Percentiles rank a stretch among this genome's conserved stretches.
phyloP scores from a whole-genome alignment of 2,329 filamentous ascomycete genomes.

The Arthrobotrys musiformis region DNA sequence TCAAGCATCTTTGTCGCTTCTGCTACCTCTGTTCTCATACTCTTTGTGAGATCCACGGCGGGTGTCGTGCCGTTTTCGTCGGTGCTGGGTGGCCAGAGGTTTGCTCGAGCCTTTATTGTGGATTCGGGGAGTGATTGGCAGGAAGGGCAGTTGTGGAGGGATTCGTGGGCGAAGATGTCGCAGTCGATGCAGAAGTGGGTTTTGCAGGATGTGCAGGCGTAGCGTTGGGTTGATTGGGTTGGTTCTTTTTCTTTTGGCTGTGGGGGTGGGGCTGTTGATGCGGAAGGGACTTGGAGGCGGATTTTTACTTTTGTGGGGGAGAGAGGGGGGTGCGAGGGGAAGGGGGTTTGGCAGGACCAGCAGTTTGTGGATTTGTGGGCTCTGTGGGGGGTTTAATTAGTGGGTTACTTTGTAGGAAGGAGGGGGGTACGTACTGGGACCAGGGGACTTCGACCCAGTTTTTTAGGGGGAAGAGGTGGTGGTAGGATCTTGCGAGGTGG shows the following conservation, averaged over 20 bases:
- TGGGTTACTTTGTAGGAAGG: not conserved
- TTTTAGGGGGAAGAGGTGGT: slow-evolving; percentile 87
- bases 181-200: slow-evolving; percentile 98
- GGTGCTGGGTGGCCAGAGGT: not conserved
- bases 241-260: slow-evolving; percentile 37
- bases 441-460: slow-evolving; percentile 94
- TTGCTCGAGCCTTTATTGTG: slow-evolving; percentile 3
- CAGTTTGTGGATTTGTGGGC: slow-evolving; percentile 74
- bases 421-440: slow-evolving; percentile 66
- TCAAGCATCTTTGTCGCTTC: slow-evolving; percentile 53
- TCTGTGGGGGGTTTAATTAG: not conserved
- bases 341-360: slow-evolving; percentile 79
- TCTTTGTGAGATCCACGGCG: not conserved
- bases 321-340: slow-evolving; percentile 67
- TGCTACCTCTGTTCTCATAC: slow-evolving; percentile 42
- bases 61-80: not conserved
- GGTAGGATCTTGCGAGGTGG: slow-evolving; percentile 89
- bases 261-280: not conserved
- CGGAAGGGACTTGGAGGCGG: not conserved
- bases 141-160: slow-evolving; percentile 94
- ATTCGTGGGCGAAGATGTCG: slow-evolving; percentile 92
- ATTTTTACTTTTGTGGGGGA: slow-evolving; percentile 56
- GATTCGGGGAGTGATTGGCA: slow-evolving; percentile 68
- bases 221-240: slow-evolving; percentile 68
- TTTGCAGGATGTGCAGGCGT: slow-evolving; percentile 86